Evolutionary conservation across 495 filamentous ascomycete species (phyloP).

Genomic region (Podospora tetraspora): DNA sequence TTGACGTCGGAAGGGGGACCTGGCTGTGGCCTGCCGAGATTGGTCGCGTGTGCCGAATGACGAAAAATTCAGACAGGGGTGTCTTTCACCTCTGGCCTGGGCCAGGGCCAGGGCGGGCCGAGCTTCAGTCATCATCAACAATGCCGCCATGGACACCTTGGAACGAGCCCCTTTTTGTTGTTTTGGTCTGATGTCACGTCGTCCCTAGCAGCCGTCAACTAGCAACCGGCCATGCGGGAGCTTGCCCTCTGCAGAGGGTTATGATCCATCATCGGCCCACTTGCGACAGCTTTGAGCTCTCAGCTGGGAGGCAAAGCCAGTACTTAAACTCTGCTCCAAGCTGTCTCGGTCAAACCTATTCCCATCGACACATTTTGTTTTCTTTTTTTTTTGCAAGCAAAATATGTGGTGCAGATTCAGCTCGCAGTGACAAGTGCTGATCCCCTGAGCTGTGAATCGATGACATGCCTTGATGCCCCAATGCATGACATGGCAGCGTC

Average conservation of each 20-base stretch:
- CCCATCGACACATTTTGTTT: no score
- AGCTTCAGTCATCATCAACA: not conserved
- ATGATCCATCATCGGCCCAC: no score
- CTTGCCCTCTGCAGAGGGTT: not conserved
- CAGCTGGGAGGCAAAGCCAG: not conserved
- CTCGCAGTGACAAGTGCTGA: not conserved
- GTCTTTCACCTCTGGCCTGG: not conserved
- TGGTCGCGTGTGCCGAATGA: conserved; percentile 12
- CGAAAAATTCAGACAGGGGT: conserved; percentile 13
- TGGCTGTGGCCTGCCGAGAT: conserved; percentile 14
- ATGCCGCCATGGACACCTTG: not conserved
- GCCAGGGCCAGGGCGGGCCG: not conserved
- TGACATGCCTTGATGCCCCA: not conserved
- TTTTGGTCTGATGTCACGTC: not conserved
- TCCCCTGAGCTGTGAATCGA: not conserved
- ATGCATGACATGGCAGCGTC: conserved; percentile 7
- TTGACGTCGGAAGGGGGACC: conserved; percentile 12
- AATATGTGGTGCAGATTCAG: not conserved
- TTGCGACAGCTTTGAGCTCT: not conserved
- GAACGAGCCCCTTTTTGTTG: not conserved
- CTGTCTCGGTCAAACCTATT: not conserved
- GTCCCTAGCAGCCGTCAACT: not conserved
- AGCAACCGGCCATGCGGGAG: not conserved
- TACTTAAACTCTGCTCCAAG: not conserved
- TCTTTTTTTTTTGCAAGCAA: no score